Base-by-base conservation (phyloP, 148 eudicot species). In the Cornus suecica region DNA sequence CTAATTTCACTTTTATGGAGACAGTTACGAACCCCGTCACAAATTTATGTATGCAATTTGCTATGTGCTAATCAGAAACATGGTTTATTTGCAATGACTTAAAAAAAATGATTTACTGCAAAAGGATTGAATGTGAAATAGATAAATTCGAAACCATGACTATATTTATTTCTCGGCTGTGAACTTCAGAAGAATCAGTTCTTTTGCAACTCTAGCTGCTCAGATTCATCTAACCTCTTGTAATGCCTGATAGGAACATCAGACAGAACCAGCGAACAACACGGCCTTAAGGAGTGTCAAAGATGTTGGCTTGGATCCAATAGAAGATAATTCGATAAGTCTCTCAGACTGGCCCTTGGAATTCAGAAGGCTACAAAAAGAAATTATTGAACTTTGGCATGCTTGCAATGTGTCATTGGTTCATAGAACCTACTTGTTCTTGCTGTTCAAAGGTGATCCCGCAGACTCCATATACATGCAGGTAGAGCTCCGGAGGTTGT, bases 381-480 rank as follows among this genome's bases (percentile, higher is more conserved):
- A 90, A 80, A 90, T 96, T 18, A 81, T 93, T 74, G 81, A 78
- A 79, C 92, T 93, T 63, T 96, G 99, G 99, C 81, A 81, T 77
- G 79, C 80, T 79, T 96, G 98, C 88, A 80, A 87, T 73, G 83
- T 91, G 52, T 87, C 97, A 52, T 83, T 96, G 79, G 90, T 93
- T 72, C 97, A 96, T 83, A 91, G 98, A 76, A 91, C 98, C 51
- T 86, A 86, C 76, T 91, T 93, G 86, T 96, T 87, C 88, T 83
- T 96, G 48, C 88, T 93, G 48, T 96, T 92, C 71, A 91, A 88
- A 69, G 91, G 87, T 29, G 94, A 90, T 67, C 92, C 86, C 5
- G 69, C 89, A 4, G 99, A 96, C 83, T 84, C 93, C 68, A 84
- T 96, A 78, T 96, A 93, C 87, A 78, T 96, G 90, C 92, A 96